phyloP scores from a whole-genome alignment of 2,329 filamentous ascomycete species.

The Apiospora phragmitis region DNA sequence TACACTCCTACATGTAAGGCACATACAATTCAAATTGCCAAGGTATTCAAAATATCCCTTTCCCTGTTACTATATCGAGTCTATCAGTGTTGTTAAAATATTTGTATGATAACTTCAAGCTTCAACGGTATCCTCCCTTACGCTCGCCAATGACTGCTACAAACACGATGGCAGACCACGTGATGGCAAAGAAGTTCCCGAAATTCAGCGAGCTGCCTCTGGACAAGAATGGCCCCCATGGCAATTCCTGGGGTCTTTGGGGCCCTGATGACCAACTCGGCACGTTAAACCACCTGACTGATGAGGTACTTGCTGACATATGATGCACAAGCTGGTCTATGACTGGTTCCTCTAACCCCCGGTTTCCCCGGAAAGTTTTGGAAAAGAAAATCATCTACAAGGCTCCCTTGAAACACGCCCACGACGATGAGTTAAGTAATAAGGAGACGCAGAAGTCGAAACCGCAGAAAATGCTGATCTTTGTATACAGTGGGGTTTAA shows the following conservation, averaged over 20 bases:
- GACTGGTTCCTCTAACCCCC: constrained; percentile 20
- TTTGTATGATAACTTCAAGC: not conserved
- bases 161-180: not conserved
- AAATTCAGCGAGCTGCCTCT: not conserved
- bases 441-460: not conserved
- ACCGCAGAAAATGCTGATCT: not conserved
- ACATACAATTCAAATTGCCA: not conserved
- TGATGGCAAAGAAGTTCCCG: not conserved
- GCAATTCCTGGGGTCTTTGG: constrained; percentile 6
- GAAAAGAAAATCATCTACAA: constrained; percentile 23
- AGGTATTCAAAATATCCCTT: too few species aligned
- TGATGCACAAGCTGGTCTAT: not conserved
- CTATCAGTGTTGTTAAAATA: too few species aligned
- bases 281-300: not conserved
- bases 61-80: too few species aligned
- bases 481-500: constrained; percentile 22
- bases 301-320: not conserved
- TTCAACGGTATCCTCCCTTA: not conserved
- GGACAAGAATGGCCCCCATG: constrained; percentile 5
- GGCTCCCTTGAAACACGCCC: constrained; percentile 24
- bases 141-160: not conserved
- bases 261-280: constrained; percentile 6
- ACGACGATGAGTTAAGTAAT: constrained; percentile 25
- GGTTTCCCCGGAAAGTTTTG: constrained; percentile 22
- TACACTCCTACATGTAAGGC: not conserved